Percentiles rank a stretch among this genome's conserved stretches.
Conservation (phyloP, 2,329 filamentous ascomycete species). For the Paraconiothyrium brasiliense region DNA sequence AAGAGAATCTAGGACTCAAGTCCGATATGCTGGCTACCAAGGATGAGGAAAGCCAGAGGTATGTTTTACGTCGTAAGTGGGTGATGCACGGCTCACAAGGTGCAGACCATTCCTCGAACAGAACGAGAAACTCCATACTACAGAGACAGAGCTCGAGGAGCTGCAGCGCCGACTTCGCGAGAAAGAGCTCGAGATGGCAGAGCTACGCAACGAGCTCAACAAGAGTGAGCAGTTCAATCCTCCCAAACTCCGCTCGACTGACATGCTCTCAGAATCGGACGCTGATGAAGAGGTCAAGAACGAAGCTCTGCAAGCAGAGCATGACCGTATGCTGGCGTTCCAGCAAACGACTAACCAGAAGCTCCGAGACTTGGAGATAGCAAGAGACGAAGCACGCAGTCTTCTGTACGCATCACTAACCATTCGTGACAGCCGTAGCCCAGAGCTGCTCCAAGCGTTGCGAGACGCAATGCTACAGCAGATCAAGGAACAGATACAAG, state of each 20-base stretch:
- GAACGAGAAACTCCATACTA: conserved; percentile 48
- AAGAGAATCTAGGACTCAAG: conserved; percentile 51
- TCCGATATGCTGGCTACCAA: conserved; percentile 49
- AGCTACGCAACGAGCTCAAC: conserved; percentile 48
- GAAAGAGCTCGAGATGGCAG: conserved; percentile 47
- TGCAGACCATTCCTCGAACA: conserved; percentile 49
- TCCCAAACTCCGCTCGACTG: neutral
- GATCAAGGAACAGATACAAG: conserved; percentile 45
- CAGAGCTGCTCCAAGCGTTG: conserved; percentile 45
- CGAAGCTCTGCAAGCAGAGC: conserved; percentile 43
- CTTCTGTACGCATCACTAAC: conserved; percentile 42
- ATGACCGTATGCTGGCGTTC: conserved; percentile 46
- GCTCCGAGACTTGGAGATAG: conserved; percentile 45
- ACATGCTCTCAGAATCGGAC: conserved; percentile 35
- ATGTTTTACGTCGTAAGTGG: conserved; percentile 8
- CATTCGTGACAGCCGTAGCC: conserved; percentile 43
- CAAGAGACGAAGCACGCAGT: conserved; percentile 47
- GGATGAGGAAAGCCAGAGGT: conserved; percentile 48
- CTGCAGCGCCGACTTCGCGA: conserved; percentile 46
- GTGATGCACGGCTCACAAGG: neutral
- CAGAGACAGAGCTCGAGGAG: conserved; percentile 47
- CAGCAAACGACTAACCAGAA: conserved; percentile 47
- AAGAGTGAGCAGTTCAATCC: conserved; percentile 34
- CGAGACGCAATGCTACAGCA: conserved; percentile 43
- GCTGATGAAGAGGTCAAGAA: conserved; percentile 41